Base-by-base conservation (phyloP, 192 early-diverging fungal genomes). In the Spizellomyces punctatus region DNA sequence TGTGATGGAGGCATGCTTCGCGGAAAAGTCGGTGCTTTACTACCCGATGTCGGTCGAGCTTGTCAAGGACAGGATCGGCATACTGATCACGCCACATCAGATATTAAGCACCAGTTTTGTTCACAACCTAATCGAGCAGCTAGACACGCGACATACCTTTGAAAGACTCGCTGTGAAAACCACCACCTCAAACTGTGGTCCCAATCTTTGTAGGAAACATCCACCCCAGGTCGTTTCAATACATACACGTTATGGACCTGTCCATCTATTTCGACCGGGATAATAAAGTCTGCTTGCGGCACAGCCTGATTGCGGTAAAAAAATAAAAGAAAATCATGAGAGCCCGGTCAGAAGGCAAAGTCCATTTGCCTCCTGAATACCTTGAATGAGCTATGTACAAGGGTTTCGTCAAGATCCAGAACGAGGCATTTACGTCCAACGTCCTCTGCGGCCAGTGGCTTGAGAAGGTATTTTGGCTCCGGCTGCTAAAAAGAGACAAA, bases 11-110 rank as follows among this genome's bases (percentile, higher is more conserved):
- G 81, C 97, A 99, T 17, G 93, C 89, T 72, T 99, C 97, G 70
- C 97, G 89, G 88, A 97, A 99, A 49, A 99, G 80, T 58, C 97
- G 86, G 78, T 98, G 96, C 65, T 90, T 91, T 8, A 99, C 89
- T 7, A 94, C 94, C 59, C 83, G 78, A 66, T 86, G 84, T 63
- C 84, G 83, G 83, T 99, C 97, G 48, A 99, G 80, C 76, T 91
- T 89, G 72, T 99, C 96, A 43, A 99, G 79, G 10, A 98, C 95
- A n/a, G 96, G 95, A 78, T 99, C 96, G 21, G 97, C 97, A 74
- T 99, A 99, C 93, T 97, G 70, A 46, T 36, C n/a, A 64, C 10
- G 45, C 59, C 16, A 43, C 7, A 56, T 46, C 48, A 73, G 9
- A 42, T 27, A 71, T 22, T 10, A 79, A 5, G 42, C 41, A 8